Evolutionary conservation across 345 rosid genomes (phyloP), one percentile per base, ranked within the genome.

Genomic region (Kernera saxatilis): DNA sequence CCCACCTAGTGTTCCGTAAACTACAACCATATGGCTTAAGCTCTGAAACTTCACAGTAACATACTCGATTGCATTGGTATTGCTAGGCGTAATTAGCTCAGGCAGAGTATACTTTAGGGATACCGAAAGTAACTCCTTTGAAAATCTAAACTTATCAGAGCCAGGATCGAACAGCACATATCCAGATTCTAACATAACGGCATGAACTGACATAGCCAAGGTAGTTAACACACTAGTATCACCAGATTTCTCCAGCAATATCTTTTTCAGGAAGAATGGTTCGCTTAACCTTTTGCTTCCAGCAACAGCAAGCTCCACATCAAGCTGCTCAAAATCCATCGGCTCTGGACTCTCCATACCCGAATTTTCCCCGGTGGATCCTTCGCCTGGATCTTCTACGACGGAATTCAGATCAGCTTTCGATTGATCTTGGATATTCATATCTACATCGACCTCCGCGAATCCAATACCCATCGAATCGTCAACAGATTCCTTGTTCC

Each of bases 101-200:
- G 88, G 87, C 46, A 91, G 67, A 32, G 88, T 85, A 60, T 93
- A 91, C 57, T 22, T 74, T 19, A 89, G 61, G 7, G 97, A 81
- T 1, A 80, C 46, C 5, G 84, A 54, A 17, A 78, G 72, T 58
- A 82, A 77, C 67, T 77, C 73, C n/a, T 81, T 77, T 5, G 87
- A 77, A 32, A 90, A 68, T 51, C 66, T 77, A 57, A 87, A 52
- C 70, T 60, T 62, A 78, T 84, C 82, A 33, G 86, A 82, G 19
- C 46, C 64, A 0, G 80, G 23, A 77, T 86, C 77, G 4, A 79
- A 62, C 10, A 84, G 80, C 13, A 84, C 79, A 54, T 88, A 90
- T 11, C 93, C 92, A n/a, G 89, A 85, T 39, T 93, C 90, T 35
- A 86, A 60, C 46, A 93, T 76, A 26, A 90, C 87, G 0, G 96